A percentile compares a stretch with the other conserved stretches of the same genome.
These are phyloP conservation scores for Nemania bipapillata DNA, from an alignment of 2,329 filamentous ascomycete genomes.

Conservation along the genomic window DNA sequence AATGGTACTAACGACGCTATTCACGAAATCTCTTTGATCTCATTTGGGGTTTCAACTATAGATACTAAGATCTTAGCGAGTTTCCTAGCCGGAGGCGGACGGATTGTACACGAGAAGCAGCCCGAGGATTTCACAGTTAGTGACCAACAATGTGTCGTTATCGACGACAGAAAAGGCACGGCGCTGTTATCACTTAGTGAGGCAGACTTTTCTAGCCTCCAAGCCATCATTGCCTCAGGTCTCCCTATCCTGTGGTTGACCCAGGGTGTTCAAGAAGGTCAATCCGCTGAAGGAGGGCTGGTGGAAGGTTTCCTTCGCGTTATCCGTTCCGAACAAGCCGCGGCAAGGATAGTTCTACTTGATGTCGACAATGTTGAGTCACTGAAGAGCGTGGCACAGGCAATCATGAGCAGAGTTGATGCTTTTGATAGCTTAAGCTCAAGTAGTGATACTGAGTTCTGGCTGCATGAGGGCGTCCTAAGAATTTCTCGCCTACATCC, in stretches of 20 bases:
- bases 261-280: conserved; percentile 40
- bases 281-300: conserved; percentile 35
- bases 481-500: conserved; percentile 39
- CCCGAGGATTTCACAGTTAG: conserved; percentile 20
- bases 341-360: conserved; percentile 36
- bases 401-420: conserved; percentile 33
- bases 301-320: conserved; percentile 43
- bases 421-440: conserved; percentile 33
- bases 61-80: conserved; percentile 13
- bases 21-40: conserved; percentile 21
- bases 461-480: conserved; percentile 41
- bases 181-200: conserved; percentile 32
- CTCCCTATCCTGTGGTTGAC: conserved; percentile 40
- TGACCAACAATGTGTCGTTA: conserved; percentile 31
- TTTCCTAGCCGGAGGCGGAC: conserved; percentile 24
- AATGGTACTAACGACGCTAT: neutral
- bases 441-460: conserved; percentile 43
- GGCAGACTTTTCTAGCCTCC: conserved; percentile 33
- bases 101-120: conserved; percentile 19
- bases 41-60: conserved; percentile 8
- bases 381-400: conserved; percentile 23
- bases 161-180: conserved; percentile 41
- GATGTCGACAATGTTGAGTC: conserved; percentile 39
- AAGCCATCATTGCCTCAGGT: conserved; percentile 35
- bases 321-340: conserved; percentile 43